phyloP scores from a whole-genome alignment of 2,329 filamentous ascomycete species.

The Pseudogymnoascus sp. region DNA sequence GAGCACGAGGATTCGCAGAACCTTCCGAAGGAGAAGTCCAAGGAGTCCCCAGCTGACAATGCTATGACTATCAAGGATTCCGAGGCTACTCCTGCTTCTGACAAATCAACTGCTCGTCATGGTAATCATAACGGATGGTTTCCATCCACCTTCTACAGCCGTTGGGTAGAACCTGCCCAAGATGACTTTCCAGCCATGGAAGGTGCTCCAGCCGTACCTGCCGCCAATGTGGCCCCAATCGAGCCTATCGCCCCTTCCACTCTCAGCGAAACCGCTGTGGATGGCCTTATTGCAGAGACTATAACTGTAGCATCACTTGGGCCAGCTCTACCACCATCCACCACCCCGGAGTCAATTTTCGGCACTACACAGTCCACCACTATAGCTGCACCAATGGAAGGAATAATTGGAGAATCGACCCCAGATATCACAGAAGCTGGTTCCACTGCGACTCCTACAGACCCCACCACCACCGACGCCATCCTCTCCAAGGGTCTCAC shows the following conservation, averaged over 20 bases:
- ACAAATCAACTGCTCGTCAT: background rate
- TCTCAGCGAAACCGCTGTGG: background rate
- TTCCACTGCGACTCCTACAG: background rate
- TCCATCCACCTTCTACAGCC: background rate
- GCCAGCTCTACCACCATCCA: background rate
- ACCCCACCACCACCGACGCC: background rate
- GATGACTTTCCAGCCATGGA: background rate
- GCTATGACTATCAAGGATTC: background rate
- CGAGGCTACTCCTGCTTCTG: background rate
- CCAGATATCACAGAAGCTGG: background rate
- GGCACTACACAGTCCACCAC: background rate
- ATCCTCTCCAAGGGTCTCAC: background rate
- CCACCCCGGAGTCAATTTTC: background rate
- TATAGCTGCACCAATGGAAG: background rate
- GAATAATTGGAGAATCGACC: background rate
- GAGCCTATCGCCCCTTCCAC: background rate
- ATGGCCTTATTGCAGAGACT: background rate
- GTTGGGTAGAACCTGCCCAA: background rate
- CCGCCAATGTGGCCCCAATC: background rate
- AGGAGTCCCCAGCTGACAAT: background rate
- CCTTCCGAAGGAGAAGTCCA: background rate
- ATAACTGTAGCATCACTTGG: background rate
- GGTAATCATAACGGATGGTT: background rate
- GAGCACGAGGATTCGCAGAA: background rate
- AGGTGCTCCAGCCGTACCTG: background rate